Percentiles rank a stretch among this genome's conserved stretches.
Evolutionary conservation across 345 rosid species (phyloP).

Genomic region (Camelina laxa): DNA sequence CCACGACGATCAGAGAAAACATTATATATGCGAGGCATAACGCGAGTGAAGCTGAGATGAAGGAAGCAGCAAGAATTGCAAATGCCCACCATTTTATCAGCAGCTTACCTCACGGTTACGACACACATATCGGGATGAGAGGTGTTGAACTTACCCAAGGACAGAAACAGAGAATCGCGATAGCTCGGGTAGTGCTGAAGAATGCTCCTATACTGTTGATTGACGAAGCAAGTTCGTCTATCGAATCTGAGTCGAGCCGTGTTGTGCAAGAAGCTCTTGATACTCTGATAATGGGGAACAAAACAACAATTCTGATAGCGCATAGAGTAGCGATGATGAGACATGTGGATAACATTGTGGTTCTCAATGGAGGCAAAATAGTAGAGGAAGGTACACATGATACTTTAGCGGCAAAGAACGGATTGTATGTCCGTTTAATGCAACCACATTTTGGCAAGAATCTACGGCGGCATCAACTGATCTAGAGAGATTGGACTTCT

Average conservation of each 20-base stretch:
- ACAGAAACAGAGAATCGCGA: conserved; percentile 96
- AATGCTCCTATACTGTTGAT: conserved; percentile 90
- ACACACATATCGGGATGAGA: conserved; percentile 98
- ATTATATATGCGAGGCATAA: conserved; percentile 97
- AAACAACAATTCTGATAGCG: conserved; percentile 96
- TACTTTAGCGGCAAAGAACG: conserved; percentile 77
- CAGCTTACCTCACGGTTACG: conserved; percentile 96
- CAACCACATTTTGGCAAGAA: conserved; percentile 99
- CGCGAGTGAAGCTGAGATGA: conserved; percentile 96
- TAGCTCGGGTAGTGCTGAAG: conserved; percentile 93
- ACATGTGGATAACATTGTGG: conserved; percentile 97
- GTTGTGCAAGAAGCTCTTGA: conserved; percentile 99
- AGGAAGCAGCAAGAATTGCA: conserved; percentile 99
- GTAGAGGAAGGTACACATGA: conserved; percentile 98
- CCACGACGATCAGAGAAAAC: conserved; percentile 94
- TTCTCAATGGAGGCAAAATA: conserved; percentile 94
- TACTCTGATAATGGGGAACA: conserved; percentile 96
- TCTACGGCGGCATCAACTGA: conserved; percentile 82
- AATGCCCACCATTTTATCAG: conserved; percentile 99
- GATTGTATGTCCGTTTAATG: conserved; percentile 93
- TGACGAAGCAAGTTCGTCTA: conserved; percentile 96
- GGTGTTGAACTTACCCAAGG: conserved; percentile 98
- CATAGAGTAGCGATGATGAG: conserved; percentile 99
- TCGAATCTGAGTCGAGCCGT: conserved; percentile 97
- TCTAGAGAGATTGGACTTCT: conserved; percentile 48